Base-by-base conservation (phyloP, 805 yeast species). In the Schwanniomyces sp. region DNA sequence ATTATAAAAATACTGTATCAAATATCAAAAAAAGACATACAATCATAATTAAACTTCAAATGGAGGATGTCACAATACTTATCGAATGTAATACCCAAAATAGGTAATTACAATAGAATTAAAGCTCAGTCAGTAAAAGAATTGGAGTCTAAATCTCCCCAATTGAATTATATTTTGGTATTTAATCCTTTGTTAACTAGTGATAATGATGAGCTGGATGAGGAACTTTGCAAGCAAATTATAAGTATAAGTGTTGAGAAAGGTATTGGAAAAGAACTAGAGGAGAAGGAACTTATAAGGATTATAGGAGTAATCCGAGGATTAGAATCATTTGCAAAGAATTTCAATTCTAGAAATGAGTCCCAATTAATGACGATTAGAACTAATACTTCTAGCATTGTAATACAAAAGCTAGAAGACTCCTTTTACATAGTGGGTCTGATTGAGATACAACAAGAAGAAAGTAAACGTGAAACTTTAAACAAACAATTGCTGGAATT, bases 301-400 rank as follows among this genome's bases (percentile, higher is more conserved):
- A 47, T 64, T 2, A 51, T 73, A 8, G 76, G 78, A 0, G 50
- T 73, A 14, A 54, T 70, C 8, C 62, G 72, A 40, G 77, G 77
- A 3, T 59, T 70, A 2, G 61, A 58, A 39, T 62, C 70, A 21
- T 57, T 73, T 40, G 60, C 62, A 7, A 43, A 49, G 4, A 65
- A 59, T 29, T 69, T 72, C 24, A 21, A 21, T 21, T 21, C 24
- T 21, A 21, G 24, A 21, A 21, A 21, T 21, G 5, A 21, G 24
- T 21, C 24, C 24, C 24, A 21, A 21, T 21, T 46, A 53, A 51
- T 14, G 32, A 37, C 4, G 34, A 43, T 71, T 6, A 57, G 58
- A 39, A 50, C 67, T 0, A 44, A 61, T 7, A 57, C 56, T 12
- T 62, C 69, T 2, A 52, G 69, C 12, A 57, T 63, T 1, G 46